Evolutionary conservation across 371 early-diverging fungal genomes (phyloP).

Genomic region (Mucor piriformis): DNA sequence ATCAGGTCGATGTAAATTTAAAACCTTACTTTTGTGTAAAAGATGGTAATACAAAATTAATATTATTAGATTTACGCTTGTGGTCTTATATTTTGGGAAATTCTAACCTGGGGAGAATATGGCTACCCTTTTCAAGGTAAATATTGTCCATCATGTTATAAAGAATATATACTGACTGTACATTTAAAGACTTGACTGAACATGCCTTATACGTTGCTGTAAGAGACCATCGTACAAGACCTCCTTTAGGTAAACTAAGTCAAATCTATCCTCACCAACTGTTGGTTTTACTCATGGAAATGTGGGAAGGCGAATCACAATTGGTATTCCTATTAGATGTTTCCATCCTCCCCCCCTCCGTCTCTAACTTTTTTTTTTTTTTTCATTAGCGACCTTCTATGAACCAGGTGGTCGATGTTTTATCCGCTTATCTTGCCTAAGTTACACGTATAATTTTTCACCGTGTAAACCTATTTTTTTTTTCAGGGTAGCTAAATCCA

Average conservation of each 20-base stretch:
- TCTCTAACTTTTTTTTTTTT: neutral
- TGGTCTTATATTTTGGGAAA: constrained; percentile 82
- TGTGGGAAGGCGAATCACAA: constrained; percentile 72
- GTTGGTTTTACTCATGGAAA: constrained; percentile 66
- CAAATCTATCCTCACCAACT: constrained; percentile 61
- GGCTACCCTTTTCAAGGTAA: constrained; percentile 76
- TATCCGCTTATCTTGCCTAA: constrained; percentile 27
- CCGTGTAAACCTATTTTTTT: too few relatives aligned
- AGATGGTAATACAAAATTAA: neutral
- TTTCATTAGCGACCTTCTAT: constrained; percentile 22
- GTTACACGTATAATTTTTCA: neutral
- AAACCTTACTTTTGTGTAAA: neutral
- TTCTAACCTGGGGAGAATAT: constrained; percentile 69
- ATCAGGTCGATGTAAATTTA: constrained; percentile 40
- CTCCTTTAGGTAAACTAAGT: constrained; percentile 59
- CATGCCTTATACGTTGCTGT: constrained; percentile 54
- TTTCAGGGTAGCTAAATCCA: too few relatives aligned
- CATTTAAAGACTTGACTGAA: constrained; percentile 33
- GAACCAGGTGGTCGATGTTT: constrained; percentile 29
- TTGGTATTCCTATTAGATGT: constrained; percentile 37
- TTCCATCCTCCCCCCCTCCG: neutral
- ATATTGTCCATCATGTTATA: neutral
- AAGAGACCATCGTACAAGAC: constrained; percentile 61
- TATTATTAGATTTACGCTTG: constrained; percentile 66
- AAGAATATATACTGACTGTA: neutral